Percentiles rank a stretch among this genome's conserved stretches.
Conservation (phyloP, 108 stramenopile species). For the Skeletonema tropicum region DNA sequence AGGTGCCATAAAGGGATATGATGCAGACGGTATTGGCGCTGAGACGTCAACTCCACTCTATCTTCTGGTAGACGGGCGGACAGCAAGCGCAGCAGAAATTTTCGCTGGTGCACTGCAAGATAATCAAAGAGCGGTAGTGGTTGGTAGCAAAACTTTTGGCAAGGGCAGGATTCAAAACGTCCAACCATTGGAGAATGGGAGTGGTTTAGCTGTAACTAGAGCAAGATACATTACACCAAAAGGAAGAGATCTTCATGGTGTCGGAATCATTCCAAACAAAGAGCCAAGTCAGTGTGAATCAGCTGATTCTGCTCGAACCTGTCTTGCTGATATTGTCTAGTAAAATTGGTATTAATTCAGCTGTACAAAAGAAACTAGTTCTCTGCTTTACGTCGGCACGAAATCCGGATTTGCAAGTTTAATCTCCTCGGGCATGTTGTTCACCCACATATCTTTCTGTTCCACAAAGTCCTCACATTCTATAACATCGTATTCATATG, state of each 20-base stretch:
- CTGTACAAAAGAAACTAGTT: not conserved
- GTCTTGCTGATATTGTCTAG: conserved; percentile 14
- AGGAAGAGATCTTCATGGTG: conserved; percentile 76
- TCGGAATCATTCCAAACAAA: conserved; percentile 66
- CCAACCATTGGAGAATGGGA: conserved; percentile 66
- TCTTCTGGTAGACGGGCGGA: conserved; percentile 51
- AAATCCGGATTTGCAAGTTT: conserved; percentile 79
- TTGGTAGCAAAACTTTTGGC: conserved; percentile 76
- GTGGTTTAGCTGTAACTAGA: conserved; percentile 81
- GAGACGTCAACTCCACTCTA: conserved; percentile 51
- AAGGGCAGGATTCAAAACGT: conserved; percentile 87
- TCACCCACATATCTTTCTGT: conserved; percentile 77
- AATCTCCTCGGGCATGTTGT: conserved; percentile 91
- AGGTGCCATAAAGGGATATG: conserved; percentile 40
- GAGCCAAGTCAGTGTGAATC: conserved; percentile 9
- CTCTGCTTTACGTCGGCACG: conserved; percentile 70
- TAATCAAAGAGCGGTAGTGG: conserved; percentile 71
- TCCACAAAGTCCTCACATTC: conserved; percentile 81
- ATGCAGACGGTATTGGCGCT: conserved; percentile 59
- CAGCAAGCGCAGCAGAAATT: conserved; percentile 75
- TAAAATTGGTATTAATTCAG: not conserved
- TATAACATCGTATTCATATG: conserved; percentile 88
- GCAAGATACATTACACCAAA: conserved; percentile 81
- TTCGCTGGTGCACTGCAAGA: conserved; percentile 82
- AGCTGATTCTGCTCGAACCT: conserved; percentile 15